phyloP scores from a whole-genome alignment of 768 basidiomycete genomes.

The Galerina sulciceps region DNA sequence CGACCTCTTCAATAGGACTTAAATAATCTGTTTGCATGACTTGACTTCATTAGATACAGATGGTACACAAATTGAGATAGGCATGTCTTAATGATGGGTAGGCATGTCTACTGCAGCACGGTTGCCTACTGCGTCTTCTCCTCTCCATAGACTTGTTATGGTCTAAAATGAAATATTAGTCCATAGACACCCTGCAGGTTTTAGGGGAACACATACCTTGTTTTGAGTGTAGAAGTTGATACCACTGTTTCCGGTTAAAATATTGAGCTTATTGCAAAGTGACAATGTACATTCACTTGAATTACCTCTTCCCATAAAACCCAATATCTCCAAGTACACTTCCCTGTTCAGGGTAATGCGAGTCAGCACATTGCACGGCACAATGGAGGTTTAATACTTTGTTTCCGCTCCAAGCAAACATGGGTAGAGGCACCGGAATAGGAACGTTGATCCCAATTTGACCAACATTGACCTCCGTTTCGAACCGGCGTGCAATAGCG shows the following conservation, averaged over 20 bases:
- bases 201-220: conserved; percentile 54
- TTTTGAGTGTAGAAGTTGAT: conserved; percentile 97
- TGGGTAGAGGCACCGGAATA: conserved; percentile 88
- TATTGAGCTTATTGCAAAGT: background rate
- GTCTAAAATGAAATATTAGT: conserved; percentile 53
- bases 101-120: conserved; percentile 89
- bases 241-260: conserved; percentile 49
- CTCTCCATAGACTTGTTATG: conserved; percentile 90
- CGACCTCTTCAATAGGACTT: conserved; percentile 5
- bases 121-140: conserved; percentile 80
- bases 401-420: conserved; percentile 98
- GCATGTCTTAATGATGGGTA: conserved; percentile 59
- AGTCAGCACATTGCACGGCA: background rate
- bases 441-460: conserved; percentile 95
- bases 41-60: conserved; percentile 1
- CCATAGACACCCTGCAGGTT: background rate
- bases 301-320: conserved; percentile 88
- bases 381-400: conserved; percentile 49
- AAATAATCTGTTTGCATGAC: background rate
- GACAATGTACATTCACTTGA: conserved; percentile 12
- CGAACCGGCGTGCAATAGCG: conserved; percentile 93
- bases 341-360: conserved; percentile 37
- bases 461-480: conserved; percentile 84
- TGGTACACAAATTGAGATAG: background rate
- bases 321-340: conserved; percentile 86